These are phyloP conservation scores for Serendipita indica DNA, from an alignment of 768 basidiomycete species.

Conservation along the genomic window DNA sequence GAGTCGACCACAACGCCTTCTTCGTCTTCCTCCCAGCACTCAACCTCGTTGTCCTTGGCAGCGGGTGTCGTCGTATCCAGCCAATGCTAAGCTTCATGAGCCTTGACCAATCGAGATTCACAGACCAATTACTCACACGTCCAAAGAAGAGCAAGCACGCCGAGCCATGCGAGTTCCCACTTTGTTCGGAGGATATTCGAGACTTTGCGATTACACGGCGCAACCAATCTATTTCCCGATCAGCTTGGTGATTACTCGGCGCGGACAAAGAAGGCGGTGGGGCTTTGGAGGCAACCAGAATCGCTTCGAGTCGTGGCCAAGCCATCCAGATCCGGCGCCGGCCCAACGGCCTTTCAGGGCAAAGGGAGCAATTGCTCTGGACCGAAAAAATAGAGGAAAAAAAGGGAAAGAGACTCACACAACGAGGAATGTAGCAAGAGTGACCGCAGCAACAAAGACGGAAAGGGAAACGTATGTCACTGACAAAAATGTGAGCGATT, in stretches of 20 bases:
- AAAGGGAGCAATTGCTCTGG: neutral
- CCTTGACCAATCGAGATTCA: neutral
- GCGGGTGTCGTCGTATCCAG: neutral
- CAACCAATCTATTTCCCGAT: constrained; percentile 4
- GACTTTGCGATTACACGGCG: neutral
- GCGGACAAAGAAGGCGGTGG: no score
- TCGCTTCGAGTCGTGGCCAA: no score
- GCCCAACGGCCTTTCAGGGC: no score
- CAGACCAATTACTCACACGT: neutral
- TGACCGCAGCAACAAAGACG: neutral
- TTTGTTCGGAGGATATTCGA: constrained; percentile 3
- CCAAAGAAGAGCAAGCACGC: neutral
- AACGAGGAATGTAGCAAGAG: neutral
- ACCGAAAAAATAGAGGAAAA: neutral
- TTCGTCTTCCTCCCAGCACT: constrained; percentile 5
- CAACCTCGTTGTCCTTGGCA: neutral
- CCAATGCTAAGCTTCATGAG: neutral
- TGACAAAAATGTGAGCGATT: neutral
- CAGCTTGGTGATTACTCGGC: no score
- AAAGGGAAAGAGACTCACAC: neutral
- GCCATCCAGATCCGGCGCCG: no score
- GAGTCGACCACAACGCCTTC: neutral
- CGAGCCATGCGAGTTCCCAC: neutral
- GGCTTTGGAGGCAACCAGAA: no score
- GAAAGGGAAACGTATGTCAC: constrained; percentile 7